Evolutionary conservation across 2,329 filamentous ascomycete species (phyloP).

Genomic region (Alternaria longipes): DNA sequence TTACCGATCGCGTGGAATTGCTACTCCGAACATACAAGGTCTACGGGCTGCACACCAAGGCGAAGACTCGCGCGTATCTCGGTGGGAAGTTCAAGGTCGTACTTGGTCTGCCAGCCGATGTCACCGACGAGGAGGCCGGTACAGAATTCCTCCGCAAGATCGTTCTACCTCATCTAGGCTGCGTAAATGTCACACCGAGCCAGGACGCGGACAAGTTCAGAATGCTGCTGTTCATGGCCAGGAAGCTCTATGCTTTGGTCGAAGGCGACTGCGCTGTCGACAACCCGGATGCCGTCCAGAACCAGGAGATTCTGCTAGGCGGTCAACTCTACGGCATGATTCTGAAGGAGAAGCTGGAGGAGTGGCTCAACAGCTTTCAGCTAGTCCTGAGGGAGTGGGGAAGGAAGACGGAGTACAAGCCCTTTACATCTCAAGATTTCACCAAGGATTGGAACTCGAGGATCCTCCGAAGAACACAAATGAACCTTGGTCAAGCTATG

Average conservation of each 20-base stretch:
- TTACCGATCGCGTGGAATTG: constrained; percentile 93
- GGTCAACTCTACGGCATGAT: constrained; percentile 96
- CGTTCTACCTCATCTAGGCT: constrained; percentile 90
- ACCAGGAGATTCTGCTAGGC: constrained; percentile 92
- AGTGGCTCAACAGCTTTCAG: constrained; percentile 77
- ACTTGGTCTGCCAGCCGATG: constrained; percentile 81
- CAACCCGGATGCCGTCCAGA: constrained; percentile 95
- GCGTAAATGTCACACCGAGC: constrained; percentile 80
- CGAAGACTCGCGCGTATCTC: constrained; percentile 84
- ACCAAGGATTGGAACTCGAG: constrained; percentile 77
- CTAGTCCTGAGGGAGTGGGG: constrained; percentile 64
- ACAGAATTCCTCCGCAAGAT: constrained; percentile 90
- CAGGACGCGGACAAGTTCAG: constrained; percentile 94
- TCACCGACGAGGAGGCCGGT: constrained; percentile 88
- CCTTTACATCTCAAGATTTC: constrained; percentile 81
- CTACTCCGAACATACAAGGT: constrained; percentile 92
- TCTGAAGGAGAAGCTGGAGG: constrained; percentile 91
- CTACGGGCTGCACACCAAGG: constrained; percentile 83
- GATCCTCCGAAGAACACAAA: constrained; percentile 83
- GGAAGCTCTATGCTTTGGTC: constrained; percentile 92
- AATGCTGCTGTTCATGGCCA: constrained; percentile 92
- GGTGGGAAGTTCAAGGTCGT: constrained; percentile 92
- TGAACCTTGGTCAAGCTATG: constrained; percentile 84
- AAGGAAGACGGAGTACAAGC: constrained; percentile 59
- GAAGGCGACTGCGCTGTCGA: constrained; percentile 92